Percentiles rank a stretch among this genome's conserved stretches.
phyloP scores from a whole-genome alignment of 495 filamentous ascomycete species.

The Cenococcum geophilum region DNA sequence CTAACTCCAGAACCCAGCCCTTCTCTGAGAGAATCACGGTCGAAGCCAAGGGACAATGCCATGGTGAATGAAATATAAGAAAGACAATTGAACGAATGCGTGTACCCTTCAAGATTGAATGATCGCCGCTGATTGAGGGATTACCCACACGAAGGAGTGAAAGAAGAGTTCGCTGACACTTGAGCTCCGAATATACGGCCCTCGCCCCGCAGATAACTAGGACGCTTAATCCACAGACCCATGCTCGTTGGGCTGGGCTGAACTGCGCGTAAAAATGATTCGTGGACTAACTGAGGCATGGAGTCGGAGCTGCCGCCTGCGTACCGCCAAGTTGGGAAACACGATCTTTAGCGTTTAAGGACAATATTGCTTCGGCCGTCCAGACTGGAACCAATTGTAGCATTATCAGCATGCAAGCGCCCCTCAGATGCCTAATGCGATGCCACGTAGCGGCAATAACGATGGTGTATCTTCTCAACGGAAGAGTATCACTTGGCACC shows the following conservation, averaged over 20 bases:
- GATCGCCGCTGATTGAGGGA: constrained; percentile 7
- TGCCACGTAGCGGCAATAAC: constrained; percentile 5
- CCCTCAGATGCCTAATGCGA: not conserved
- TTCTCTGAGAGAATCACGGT: constrained; percentile 21
- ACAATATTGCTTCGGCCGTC: not conserved
- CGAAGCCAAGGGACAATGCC: constrained; percentile 8
- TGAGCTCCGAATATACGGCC: constrained; percentile 19
- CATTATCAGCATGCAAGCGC: constrained; percentile 2
- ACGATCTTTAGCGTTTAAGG: not conserved
- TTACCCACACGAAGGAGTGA: constrained; percentile 5
- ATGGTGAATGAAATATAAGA: constrained; percentile 1
- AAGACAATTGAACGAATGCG: constrained; percentile 6
- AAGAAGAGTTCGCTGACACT: constrained; percentile 14
- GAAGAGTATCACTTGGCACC: not conserved
- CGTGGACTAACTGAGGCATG: constrained; percentile 8
- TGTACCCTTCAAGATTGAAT: constrained; percentile 4
- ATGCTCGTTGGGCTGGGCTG: constrained; percentile 14
- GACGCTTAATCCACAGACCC: not conserved
- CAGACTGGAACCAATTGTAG: not conserved
- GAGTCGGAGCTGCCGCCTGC: not conserved
- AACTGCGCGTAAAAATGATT: constrained; percentile 5
- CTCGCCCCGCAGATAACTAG: constrained; percentile 11
- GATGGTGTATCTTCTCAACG: not conserved
- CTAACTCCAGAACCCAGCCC: constrained; percentile 4
- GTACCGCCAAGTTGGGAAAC: constrained; percentile 3